Conservation (phyloP, 2,329 filamentous ascomycete genomes). For the Claviceps humidiphila region DNA sequence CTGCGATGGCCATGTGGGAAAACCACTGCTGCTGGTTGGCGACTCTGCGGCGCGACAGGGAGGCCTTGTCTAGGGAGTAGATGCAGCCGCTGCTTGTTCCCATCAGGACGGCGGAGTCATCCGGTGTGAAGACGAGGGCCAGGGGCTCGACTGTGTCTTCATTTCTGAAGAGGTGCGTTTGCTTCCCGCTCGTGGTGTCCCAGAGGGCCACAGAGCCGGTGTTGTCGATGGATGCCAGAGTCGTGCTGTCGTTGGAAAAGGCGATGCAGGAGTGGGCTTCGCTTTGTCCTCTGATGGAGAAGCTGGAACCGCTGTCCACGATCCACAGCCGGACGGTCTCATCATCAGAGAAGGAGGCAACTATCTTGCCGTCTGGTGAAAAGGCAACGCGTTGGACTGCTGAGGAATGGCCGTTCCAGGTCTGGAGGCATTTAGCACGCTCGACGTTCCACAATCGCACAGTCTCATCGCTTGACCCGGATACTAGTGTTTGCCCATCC, state of each 20-base stretch:
- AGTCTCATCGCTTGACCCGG: slow-evolving; percentile 5
- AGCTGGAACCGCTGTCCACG: slow-evolving; percentile 2
- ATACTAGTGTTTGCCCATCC: slow-evolving; percentile 4
- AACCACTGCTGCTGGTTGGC: slow-evolving; percentile 6
- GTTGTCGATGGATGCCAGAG: slow-evolving; percentile 7
- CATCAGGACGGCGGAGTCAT: slow-evolving; percentile 5
- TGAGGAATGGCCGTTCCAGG: slow-evolving; percentile 9
- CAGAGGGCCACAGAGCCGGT: slow-evolving; percentile 9
- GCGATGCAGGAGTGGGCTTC: slow-evolving; percentile 5
- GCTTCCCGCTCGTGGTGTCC: slow-evolving; percentile 5
- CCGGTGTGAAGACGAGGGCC: slow-evolving; percentile 2
- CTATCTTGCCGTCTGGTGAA: slow-evolving; percentile 8
- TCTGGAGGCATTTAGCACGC: slow-evolving; percentile 7
- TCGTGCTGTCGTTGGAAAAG: slow-evolving; percentile 9
- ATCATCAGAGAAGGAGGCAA: slow-evolving; percentile 11
- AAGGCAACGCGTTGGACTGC: slow-evolving; percentile 8
- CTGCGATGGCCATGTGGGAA: slow-evolving; percentile 4
- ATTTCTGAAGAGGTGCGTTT: slow-evolving; percentile 2
- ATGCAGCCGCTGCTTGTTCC: slow-evolving; percentile 4
- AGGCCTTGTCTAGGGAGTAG: slow-evolving; percentile 4
- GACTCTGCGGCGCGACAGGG: slow-evolving; percentile 3
- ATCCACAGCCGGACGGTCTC: slow-evolving; percentile 10
- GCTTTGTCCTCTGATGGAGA: slow-evolving; percentile 11
- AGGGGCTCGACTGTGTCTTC: slow-evolving; percentile 1
- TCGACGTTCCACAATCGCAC: slow-evolving; percentile 5